Base-by-base conservation (phyloP, 148 eudicot species). In the Vaccinium corymbosum region DNA sequence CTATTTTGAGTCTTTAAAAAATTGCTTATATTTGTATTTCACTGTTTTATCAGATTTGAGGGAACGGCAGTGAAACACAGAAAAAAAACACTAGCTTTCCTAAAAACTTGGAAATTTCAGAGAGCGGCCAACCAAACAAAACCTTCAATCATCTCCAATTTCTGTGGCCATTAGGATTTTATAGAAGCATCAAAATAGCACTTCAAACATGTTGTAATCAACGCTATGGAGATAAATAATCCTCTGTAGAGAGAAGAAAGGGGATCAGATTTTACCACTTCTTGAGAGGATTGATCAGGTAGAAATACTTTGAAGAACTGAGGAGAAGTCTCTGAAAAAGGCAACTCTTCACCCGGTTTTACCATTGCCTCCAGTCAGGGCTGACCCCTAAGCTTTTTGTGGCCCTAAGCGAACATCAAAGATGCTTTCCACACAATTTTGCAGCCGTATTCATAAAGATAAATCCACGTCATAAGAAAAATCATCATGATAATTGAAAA, bases 291-390 rank as follows among this genome's bases (percentile, higher is more conserved):
- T 62, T 62, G 11, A 62, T 62, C 27, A 22, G 70, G 70, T 62
- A 62, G 2, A 62, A n/a, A 62, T 22, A 62, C 70, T 62, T 62
- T 62, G 70, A 62, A 62, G 70, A 62, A 62, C 70, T 62, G 70
- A 62, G 70, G 70, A 62, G 27, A 62, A 22, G 13, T 22, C 70
- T 62, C 70, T 0, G 29, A 62, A 22, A 62, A 62, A 62, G 70
- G 27, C 27, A 62, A 22, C 27, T 62, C 70, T 62, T 62, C 70
- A 20, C 70, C 70, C 29, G 13, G 70, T 22, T n/a, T n/a, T 9
- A 62, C 70, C 70, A 62, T 62, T 62, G 70, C 70, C 29, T 62
- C 70, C 22, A 62, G 12, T 22, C 29, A 62, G 29, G 29, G 13
- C 29, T 4, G 70, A 22, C 70, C 70, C 70, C 13, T 62, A 3